Base-by-base conservation (phyloP, 164 flowering plant genomes). In the Litsea cubeba region DNA sequence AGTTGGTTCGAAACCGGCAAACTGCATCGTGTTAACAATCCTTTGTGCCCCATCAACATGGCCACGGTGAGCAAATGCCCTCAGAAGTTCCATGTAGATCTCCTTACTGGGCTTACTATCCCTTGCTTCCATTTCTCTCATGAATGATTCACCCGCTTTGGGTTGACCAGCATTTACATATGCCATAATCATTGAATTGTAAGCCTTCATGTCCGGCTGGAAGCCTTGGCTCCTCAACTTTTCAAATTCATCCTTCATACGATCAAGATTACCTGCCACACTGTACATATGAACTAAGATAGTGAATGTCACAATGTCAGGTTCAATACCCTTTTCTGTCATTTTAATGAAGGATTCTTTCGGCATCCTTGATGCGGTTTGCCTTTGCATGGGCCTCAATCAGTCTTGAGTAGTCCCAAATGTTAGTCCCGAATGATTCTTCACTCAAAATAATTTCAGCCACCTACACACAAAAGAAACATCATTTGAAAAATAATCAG, bases 131-230 rank as follows among this genome's bases (percentile, higher is more conserved):
- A 94, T 90, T 75, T 94, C 95, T 77, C 87, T 88, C 85, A 89
- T 70, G 72, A 96, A 72, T 12, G 83, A 58, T 76, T 88, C 91
- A 17, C 82, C 98, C 57, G 57, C 11, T 77, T 81, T 82, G 46
- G 92, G 89, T 26, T 85, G 50, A 66, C 89, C 91, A 50, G 89
- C 88, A 77, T 89, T 90, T 54, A 88, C 87, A 78, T 87, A 87
- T 54, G 90, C 95, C 88, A 82, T 87, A 77, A 96, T 89, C 94
- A 92, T 90, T 7, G 92, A 87, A 46, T 74, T 83, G 83, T 91
- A 94, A 22, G 83, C 78, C 76, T 81, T 82, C 68, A 76, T 62
- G 76, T 91, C 94, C 18, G 97, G 97, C 65, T 72, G 82, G 81
- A 90, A 87, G 26, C 94, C 97, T 71, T 83, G 85, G 75, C 80